Evolutionary conservation across 805 yeast species (phyloP), one percentile per base, ranked within the genome.

Genomic region (Pichia insulana): DNA sequence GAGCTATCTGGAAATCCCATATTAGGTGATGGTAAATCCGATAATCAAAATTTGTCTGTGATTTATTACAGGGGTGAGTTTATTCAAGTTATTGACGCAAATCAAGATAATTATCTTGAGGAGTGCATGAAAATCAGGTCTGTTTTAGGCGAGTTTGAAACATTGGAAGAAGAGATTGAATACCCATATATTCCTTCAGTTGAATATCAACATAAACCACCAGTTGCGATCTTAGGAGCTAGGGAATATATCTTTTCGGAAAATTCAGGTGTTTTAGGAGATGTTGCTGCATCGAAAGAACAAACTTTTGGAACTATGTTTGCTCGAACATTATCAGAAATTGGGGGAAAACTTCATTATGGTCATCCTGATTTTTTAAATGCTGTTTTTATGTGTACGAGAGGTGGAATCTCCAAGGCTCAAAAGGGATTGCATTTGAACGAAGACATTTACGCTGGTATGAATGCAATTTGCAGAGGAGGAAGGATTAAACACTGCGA

Each of bases 341-440:
- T 90, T 52, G 97, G 97, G 10, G 96, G 95, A 1, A 90, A 90
- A 62, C 65, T 89, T 39, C 97, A 89, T 61, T 89, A 89, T 62
- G 97, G 97, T 2, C 97, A 89, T 65, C 97, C 97, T 3, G 97
- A 89, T 68, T 89, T 89, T 63, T 65, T 90, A 45, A 88, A 90
- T 65, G 94, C 79, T 6, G 79, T 83, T 10, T 89, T 81, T 56
- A 90, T 89, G 97, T 81, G 87, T 0, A 90, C 97, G 3, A 72
- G 97, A 64, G 97, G 97, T 32, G 97, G 97, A 12, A 74, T 90
- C 3, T 87, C 97, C 2, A 89, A 89, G 60, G 96, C 96, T 2
- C 97, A 89, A 62, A 86, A 81, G 58, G 95, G 97, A 11, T 67
- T 89, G 44, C 97, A 89, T 61, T 65, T 89, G 56, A 89, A 89